phyloP scores from a whole-genome alignment of 805 yeast genomes.

The Candida taoyuanica region DNA sequence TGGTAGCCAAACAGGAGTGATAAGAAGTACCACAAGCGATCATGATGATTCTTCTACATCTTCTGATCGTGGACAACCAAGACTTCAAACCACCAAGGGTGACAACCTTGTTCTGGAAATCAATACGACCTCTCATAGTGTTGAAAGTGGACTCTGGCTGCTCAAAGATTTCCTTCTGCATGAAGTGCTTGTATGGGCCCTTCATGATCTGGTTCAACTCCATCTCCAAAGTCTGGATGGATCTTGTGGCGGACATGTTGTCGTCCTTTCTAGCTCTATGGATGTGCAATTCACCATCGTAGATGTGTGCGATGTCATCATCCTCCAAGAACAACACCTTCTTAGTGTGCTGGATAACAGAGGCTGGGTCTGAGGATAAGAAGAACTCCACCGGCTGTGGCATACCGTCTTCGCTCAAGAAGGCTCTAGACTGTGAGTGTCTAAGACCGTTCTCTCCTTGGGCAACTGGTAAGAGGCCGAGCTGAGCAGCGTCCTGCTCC shows the following conservation, averaged over 20 bases:
- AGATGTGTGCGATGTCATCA: conserved; percentile 97
- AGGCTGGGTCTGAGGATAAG: conserved; percentile 94
- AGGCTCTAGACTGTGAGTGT: conserved; percentile 94
- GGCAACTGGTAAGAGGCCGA: conserved; percentile 48
- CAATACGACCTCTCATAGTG: conserved; percentile 99
- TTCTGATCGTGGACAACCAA: conserved; percentile 81
- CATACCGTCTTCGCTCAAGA: conserved; percentile 86
- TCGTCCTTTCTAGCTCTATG: conserved; percentile 90
- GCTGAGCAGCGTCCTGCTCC: conserved; percentile 23
- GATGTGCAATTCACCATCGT: conserved; percentile 96
- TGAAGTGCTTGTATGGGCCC: conserved; percentile 92
- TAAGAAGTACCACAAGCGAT: conserved; percentile 99
- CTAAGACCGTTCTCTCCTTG: conserved; percentile 56
- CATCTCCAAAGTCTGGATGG: conserved; percentile 94
- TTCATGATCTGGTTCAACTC: conserved; percentile 97
- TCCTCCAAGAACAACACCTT: conserved; percentile 95
- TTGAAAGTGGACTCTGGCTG: conserved; percentile 98
- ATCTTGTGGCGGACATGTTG: conserved; percentile 89
- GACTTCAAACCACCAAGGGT: conserved; percentile 87
- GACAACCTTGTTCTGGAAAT: conserved; percentile 72
- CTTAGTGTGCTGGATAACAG: conserved; percentile 94
- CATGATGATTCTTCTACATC: conserved; percentile 94
- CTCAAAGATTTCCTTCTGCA: conserved; percentile 98
- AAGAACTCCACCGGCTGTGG: conserved; percentile 95
- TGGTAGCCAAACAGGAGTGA: conserved; percentile 95